Evolutionary conservation across 1,284 basidiomycete species (phyloP).

Genomic region (Rhodotorula sp.): DNA sequence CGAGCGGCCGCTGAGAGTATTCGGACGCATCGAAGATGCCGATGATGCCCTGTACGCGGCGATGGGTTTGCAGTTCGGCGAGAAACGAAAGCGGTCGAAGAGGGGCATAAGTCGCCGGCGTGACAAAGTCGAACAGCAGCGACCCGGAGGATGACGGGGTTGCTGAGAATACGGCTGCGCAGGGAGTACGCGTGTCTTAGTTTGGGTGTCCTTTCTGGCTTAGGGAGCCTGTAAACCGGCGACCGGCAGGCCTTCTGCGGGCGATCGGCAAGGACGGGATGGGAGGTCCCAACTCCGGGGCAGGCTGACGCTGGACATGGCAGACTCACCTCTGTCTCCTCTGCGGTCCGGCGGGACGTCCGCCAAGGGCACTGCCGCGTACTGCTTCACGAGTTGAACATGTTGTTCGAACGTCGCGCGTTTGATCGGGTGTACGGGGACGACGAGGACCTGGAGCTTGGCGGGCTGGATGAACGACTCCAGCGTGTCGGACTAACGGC

Average conservation of each 20-base stretch:
- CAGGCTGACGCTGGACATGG: neutral
- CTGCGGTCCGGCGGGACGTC: constrained; percentile 75
- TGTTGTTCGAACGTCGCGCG: constrained; percentile 65
- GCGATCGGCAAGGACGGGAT: too few species aligned
- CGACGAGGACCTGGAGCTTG: constrained; percentile 69
- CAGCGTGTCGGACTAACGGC: constrained; percentile 3
- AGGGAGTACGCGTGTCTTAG: constrained; percentile 7
- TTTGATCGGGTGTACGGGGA: constrained; percentile 72
- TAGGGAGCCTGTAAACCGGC: neutral
- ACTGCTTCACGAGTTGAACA: constrained; percentile 65
- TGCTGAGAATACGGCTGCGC: constrained; percentile 73
- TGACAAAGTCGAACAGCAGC: constrained; percentile 68
- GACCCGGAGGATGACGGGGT: constrained; percentile 69
- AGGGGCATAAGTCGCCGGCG: constrained; percentile 66
- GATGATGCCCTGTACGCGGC: constrained; percentile 74
- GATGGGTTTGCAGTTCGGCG: constrained; percentile 64
- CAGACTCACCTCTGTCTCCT: constrained; percentile 66
- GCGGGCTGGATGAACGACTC: constrained; percentile 54
- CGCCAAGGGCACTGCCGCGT: constrained; percentile 68
- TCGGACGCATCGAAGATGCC: constrained; percentile 67
- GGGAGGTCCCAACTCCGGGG: too few species aligned
- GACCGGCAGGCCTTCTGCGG: neutral
- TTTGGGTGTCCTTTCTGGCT: neutral
- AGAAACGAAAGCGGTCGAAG: constrained; percentile 58
- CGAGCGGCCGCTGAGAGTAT: constrained; percentile 21